Base-by-base conservation (phyloP, 192 early-diverging fungal genomes). In the Linnemannia exigua region DNA sequence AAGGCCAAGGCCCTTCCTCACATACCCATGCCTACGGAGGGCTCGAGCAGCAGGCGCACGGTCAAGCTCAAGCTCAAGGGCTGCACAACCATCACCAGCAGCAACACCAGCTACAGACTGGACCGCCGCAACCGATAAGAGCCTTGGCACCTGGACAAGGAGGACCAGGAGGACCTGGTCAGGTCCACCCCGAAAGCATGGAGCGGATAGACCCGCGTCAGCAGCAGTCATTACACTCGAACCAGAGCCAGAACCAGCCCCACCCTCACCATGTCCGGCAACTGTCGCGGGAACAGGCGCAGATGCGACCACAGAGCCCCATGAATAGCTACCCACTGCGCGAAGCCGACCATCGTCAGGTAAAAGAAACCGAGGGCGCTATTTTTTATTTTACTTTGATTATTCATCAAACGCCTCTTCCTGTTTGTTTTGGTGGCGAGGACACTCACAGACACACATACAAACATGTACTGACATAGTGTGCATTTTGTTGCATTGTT, bases 241-340 rank as follows among this genome's bases (percentile, higher is more conserved):
- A 61, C 9, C 78, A 9, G 28, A 8, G n/a, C 4, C 78, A 79
- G 25, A 33, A 61, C 9, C 78, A 9, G 28, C 28, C 37, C 4
- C 78, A 79, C 15, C 20, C 69, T 11, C 77, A 71, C 7, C 47
- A 54, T 72, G 52, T 20, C 41, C 69, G 36, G 20, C 77, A 79
- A 46, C 31, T 71, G 15, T 61, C 77, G 22, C 46, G 67, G 9
- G 76, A 77, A 31, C 76, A 77, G 25, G n/a, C 44, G 46, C 76
- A 77, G 8, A 37, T 77, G 67, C 76, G 36, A 37, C 35, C 76
- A 1, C 76, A 77, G 48, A 77, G 76, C 16, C 67, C 76, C 1
- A 6, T 63, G 58, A 63, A 31, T 63, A 12, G 25, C 7, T 63
- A 63, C 31, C 58, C 58, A 22, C 28, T 63, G 58, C 58, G 58